Percentiles rank a stretch among this genome's conserved stretches.
Evolutionary conservation across 169 alveolate species (phyloP).

Genomic region (Sarcocystis neurona): DNA sequence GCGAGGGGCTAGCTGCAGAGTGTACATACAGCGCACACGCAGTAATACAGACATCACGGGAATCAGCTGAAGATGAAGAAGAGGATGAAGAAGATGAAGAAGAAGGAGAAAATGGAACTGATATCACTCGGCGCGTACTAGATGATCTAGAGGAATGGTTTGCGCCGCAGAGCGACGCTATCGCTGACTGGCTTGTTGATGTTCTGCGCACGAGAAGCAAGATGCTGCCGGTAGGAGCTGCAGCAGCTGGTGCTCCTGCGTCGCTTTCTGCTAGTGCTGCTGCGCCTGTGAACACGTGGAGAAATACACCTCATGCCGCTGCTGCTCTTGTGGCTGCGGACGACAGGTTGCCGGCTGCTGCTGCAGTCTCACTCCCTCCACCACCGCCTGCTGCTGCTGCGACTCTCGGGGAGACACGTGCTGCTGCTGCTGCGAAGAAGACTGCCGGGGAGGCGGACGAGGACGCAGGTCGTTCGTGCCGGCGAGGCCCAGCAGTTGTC

Average conservation of each 20-base stretch:
- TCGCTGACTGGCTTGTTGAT: constrained; percentile 33
- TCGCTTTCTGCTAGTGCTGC: neutral
- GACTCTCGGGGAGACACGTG: too few species aligned
- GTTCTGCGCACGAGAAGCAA: neutral
- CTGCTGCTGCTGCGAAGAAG: too few species aligned
- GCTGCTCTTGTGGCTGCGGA: neutral
- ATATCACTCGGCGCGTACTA: neutral
- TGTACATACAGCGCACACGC: too few species aligned
- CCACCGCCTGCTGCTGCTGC: too few species aligned
- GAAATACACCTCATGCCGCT: neutral
- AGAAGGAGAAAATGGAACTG: neutral
- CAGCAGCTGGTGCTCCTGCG: neutral
- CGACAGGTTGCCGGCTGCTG: too few species aligned
- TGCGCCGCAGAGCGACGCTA: constrained; percentile 53
- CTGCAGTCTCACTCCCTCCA: too few species aligned
- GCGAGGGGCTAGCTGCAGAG: too few species aligned
- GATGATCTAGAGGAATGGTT: constrained; percentile 60
- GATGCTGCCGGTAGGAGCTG: constrained; percentile 24
- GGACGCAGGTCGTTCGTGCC: neutral
- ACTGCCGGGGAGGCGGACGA: neutral
- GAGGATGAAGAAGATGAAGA: neutral
- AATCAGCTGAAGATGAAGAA: neutral
- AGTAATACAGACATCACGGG: too few species aligned
- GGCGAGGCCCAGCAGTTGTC: neutral
- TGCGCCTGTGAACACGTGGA: neutral